Evolutionary conservation across 2,329 filamentous ascomycete species (phyloP), one percentile per base, ranked within the genome.

Genomic region (Metarhizium humberi): DNA sequence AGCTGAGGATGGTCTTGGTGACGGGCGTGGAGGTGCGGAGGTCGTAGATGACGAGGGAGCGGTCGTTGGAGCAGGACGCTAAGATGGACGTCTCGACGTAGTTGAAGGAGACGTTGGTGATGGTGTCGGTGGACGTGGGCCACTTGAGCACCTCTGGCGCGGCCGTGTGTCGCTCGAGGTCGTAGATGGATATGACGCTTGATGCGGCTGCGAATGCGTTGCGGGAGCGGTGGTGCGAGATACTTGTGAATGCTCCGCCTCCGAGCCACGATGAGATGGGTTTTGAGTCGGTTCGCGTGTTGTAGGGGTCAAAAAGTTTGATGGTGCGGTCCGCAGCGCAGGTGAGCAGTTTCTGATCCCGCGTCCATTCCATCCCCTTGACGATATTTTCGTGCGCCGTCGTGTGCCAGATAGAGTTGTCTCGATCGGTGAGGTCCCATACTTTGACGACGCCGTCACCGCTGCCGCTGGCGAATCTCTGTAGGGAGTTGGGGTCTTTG

Each of bases 371-470:
- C 67, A 96, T 78, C 14, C 88, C 88, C 76, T 95, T 96, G 62
- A 97, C 90, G 48, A 96, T 86, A 63, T 95, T 95, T 63, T 96
- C 89, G 69, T 99, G 95, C 29, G 91, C 92, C 59, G 87, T 84
- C 3, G 81, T 80, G 63, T 88, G 80, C 86, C 88, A 92, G 34
- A 53, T 42, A 50, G 86, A 78, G 67, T 94, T 87, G 32, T 87
- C 84, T 55, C 82, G 77, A 58, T 78, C 86, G 10, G 84, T 79
- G 63, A 94, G 59, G 54, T 95, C 87, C 91, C 91, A 95, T 38
- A 94, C 87, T 73, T 99, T 99, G 56, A 99, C 82, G 10, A 96
- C 84, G 60, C 94, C 92, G 70, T 99, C 94, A 60, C 92, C 92
- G 62, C 87, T 90, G 47, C 89, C 91, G 65, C 88, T 92, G 6